These are phyloP conservation scores for Talaromyces sp. DNA, from an alignment of 2,329 filamentous ascomycete genomes.

Conservation along the genomic window DNA sequence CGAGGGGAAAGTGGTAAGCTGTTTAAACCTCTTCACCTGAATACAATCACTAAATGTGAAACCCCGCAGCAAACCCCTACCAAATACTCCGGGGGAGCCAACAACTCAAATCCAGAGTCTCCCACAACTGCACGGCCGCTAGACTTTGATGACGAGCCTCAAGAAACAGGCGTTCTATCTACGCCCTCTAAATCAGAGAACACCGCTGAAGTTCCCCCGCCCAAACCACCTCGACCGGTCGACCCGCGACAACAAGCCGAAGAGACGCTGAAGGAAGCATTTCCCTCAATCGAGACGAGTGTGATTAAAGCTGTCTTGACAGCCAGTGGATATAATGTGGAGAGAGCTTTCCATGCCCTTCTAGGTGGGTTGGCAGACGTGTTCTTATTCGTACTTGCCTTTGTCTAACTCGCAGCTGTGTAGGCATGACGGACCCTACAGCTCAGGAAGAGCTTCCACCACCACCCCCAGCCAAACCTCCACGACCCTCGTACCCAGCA, in stretches of 20 bases:
- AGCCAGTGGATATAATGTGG: constrained; percentile 81
- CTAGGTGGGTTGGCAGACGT: constrained; percentile 57
- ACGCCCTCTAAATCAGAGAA: constrained; percentile 19
- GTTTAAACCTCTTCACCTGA: not conserved
- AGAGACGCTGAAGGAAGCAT: constrained; percentile 86
- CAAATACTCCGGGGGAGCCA: constrained; percentile 31
- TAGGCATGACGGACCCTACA: constrained; percentile 77
- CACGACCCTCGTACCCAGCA: constrained; percentile 60
- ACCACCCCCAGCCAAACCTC: constrained; percentile 72
- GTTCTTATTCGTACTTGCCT: not conserved
- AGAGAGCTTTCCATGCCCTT: constrained; percentile 92
- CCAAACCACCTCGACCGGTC: constrained; percentile 80
- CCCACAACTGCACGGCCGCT: constrained; percentile 55
- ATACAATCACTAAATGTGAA: not conserved
- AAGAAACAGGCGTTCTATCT: constrained; percentile 38
- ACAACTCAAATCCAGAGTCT: constrained; percentile 45
- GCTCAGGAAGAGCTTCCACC: constrained; percentile 66
- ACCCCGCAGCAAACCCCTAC: constrained; percentile 32
- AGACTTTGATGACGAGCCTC: constrained; percentile 57
- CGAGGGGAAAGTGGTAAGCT: constrained; percentile 33
- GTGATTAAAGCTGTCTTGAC: constrained; percentile 85
- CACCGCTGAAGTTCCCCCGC: constrained; percentile 50
- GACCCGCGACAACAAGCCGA: constrained; percentile 81
- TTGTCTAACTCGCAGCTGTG: not conserved
- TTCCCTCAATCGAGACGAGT: constrained; percentile 73